These are phyloP conservation scores for Eleusine coracana DNA, from an alignment of 176 grass and related monocot genomes.

Conservation along the genomic window DNA sequence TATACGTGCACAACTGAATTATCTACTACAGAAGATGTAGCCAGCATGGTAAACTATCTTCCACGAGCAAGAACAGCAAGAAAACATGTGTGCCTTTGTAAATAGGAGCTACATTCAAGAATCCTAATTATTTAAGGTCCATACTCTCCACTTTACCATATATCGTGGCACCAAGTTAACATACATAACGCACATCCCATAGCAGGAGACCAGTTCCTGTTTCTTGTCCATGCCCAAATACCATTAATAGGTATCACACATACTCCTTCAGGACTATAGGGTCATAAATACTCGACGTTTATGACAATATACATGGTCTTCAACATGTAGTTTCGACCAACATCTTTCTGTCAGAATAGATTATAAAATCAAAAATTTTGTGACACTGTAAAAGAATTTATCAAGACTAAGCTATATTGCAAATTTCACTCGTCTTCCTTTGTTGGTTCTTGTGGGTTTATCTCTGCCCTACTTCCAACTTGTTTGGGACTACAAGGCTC, in stretches of 20 bases:
- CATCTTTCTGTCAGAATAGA: neutral
- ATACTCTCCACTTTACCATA: neutral
- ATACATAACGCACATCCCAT: neutral
- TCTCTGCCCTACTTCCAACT: too few species aligned
- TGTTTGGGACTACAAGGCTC: too few species aligned
- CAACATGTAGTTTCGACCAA: neutral
- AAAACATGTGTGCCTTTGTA: neutral
- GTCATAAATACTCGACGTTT: neutral
- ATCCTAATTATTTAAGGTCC: neutral
- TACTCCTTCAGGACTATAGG: neutral
- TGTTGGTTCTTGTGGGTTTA: too few species aligned
- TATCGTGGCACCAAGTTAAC: neutral
- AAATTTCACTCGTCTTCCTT: neutral
- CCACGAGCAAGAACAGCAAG: constrained; percentile 16
- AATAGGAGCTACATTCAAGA: neutral
- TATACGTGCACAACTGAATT: neutral
- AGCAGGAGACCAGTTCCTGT: neutral
- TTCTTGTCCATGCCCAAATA: neutral
- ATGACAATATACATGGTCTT: neutral
- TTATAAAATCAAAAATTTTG: neutral
- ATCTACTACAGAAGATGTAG: neutral
- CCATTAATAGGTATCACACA: neutral
- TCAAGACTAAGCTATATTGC: neutral
- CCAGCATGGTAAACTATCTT: neutral
- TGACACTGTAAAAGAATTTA: neutral